Evolutionary conservation across 2,329 filamentous ascomycete genomes (phyloP).

Genomic region (Penicillium digitatum): DNA sequence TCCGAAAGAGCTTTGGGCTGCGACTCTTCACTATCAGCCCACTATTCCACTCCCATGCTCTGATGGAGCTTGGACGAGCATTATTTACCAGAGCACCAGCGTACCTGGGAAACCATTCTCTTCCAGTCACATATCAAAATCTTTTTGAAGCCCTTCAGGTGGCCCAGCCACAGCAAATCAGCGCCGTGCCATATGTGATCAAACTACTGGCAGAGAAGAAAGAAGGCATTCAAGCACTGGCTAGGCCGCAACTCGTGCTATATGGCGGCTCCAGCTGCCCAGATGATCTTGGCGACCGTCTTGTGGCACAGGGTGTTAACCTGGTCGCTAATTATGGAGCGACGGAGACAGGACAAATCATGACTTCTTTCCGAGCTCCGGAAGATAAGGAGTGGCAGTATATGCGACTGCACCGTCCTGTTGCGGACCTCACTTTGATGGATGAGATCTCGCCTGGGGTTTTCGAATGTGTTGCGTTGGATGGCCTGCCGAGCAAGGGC

Average conservation of each 20-base stretch:
- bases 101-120: constrained; percentile 52
- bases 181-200: constrained; percentile 61
- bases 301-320: constrained; percentile 52
- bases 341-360: constrained; percentile 59
- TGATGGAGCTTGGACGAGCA: constrained; percentile 52
- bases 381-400: constrained; percentile 61
- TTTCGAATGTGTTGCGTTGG: constrained; percentile 37
- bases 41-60: constrained; percentile 57
- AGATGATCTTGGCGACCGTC: constrained; percentile 54
- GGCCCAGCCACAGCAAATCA: constrained; percentile 39
- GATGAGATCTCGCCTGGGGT: constrained; percentile 37
- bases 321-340: constrained; percentile 44
- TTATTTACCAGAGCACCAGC: constrained; percentile 50
- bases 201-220: constrained; percentile 59
- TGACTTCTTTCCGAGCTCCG: constrained; percentile 54
- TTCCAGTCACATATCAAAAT: constrained; percentile 52
- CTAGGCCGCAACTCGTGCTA: constrained; percentile 49
- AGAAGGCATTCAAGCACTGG: constrained; percentile 49
- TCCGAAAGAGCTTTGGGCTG: constrained; percentile 43
- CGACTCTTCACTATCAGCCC: constrained; percentile 54
- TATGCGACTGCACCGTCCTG: constrained; percentile 43
- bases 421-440: constrained; percentile 43
- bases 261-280: constrained; percentile 57
- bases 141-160: constrained; percentile 36
- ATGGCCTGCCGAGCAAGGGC: constrained; percentile 37